Conservation (phyloP, 192 early-diverging fungal species). For the Lobulomyces angularis region DNA sequence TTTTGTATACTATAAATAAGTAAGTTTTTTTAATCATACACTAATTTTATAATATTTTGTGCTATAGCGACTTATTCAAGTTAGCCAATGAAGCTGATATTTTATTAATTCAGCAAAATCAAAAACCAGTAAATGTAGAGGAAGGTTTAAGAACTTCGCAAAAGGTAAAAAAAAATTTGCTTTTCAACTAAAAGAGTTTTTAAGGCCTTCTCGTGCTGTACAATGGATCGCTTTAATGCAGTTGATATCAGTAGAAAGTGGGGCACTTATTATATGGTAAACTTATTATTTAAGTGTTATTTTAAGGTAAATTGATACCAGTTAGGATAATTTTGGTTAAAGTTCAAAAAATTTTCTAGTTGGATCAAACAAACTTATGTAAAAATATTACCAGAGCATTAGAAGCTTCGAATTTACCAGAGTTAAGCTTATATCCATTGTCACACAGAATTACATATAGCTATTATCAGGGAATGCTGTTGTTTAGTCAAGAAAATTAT, state of each 20-base stretch:
- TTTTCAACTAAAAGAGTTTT: too few relatives aligned
- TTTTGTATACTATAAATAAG: too few relatives aligned
- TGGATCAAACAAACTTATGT: slow-evolving; percentile 69
- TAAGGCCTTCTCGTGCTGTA: slow-evolving; percentile 79
- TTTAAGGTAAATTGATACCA: slow-evolving; percentile 51
- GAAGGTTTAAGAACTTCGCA: too few relatives aligned
- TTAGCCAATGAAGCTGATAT: too few relatives aligned
- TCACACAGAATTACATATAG: slow-evolving; percentile 72
- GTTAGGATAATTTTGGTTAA: slow-evolving; percentile 3
- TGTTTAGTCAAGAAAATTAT: slow-evolving; percentile 78
- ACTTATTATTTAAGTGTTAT: slow-evolving; percentile 76
- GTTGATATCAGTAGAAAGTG: slow-evolving; percentile 48
- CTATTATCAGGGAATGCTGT: slow-evolving; percentile 77
- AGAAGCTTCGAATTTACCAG: slow-evolving; percentile 58
- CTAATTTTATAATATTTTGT: too few relatives aligned
- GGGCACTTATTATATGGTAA: slow-evolving; percentile 84
- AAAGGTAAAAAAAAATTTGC: too few relatives aligned
- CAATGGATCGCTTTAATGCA: slow-evolving; percentile 62
- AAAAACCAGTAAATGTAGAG: too few relatives aligned
- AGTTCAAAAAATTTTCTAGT: slow-evolving; percentile 20
- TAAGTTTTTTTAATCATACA: too few relatives aligned
- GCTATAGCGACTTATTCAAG: too few relatives aligned
- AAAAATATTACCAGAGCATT: slow-evolving; percentile 68
- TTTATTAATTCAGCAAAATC: too few relatives aligned
- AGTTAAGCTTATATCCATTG: slow-evolving; percentile 63